Percentiles rank a stretch among this genome's conserved stretches.
phyloP scores from a whole-genome alignment of 2,329 filamentous ascomycete genomes.

The Arthrobotrys sinensis region DNA sequence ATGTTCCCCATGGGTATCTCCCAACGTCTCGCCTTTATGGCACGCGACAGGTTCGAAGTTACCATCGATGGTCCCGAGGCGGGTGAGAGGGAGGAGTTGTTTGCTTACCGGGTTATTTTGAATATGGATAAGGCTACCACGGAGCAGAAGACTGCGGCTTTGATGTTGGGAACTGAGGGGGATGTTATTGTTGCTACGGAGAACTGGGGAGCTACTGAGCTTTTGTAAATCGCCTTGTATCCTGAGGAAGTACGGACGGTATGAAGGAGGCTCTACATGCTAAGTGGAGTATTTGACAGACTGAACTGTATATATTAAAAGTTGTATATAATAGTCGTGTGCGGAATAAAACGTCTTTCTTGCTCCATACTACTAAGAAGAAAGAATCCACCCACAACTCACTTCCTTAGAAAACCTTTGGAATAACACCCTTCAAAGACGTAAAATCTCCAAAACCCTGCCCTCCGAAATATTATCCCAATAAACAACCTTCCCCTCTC shows the following conservation, averaged over 20 bases:
- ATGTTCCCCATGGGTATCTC: conserved; percentile 47
- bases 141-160: conserved; percentile 32
- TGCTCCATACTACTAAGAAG: no score
- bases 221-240: conserved; percentile 15
- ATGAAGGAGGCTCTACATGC: not conserved
- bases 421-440: no score
- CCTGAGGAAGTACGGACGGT: no score
- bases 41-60: conserved; percentile 30
- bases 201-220: conserved; percentile 49
- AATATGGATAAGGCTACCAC: conserved; percentile 56
- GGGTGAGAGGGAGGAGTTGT: conserved; percentile 27
- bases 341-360: no score
- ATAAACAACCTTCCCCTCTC: no score
- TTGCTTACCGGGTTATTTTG: conserved; percentile 55
- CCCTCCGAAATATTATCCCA: no score
- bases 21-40: conserved; percentile 50
- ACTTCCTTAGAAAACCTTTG: no score
- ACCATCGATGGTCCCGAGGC: conserved; percentile 22
- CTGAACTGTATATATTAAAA: no score
- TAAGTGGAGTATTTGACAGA: no score
- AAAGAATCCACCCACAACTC: no score
- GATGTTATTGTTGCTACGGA: conserved; percentile 52
- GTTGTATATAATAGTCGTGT: no score
- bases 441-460: no score
- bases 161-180: conserved; percentile 54